phyloP scores from a whole-genome alignment of 768 basidiomycete genomes.

The Calocybe cyanea region DNA sequence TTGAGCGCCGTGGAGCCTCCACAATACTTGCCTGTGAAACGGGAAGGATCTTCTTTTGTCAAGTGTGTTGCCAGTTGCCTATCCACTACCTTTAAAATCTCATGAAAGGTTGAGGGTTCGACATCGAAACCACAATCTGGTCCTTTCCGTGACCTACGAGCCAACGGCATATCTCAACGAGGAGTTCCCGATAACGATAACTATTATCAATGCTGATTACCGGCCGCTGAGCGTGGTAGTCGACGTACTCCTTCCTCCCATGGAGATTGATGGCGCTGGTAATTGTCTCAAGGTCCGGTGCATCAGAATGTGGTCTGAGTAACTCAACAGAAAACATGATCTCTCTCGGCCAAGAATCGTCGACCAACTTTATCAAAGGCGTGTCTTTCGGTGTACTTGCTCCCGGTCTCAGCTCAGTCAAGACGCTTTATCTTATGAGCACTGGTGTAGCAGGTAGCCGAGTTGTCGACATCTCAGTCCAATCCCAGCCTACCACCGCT shows the following conservation, averaged over 20 bases:
- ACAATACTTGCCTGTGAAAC: slow-evolving; percentile 48
- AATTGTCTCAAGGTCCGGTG: slow-evolving; percentile 17
- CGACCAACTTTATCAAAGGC: slow-evolving; percentile 71
- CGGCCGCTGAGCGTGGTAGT: slow-evolving; percentile 63
- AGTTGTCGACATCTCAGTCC: slow-evolving; percentile 77
- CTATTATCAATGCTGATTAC: slow-evolving; percentile 69
- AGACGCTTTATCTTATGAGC: slow-evolving; percentile 61
- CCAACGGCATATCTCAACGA: slow-evolving; percentile 80
- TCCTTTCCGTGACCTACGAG: slow-evolving; percentile 52
- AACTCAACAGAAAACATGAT: slow-evolving; percentile 54
- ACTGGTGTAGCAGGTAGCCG: slow-evolving; percentile 66
- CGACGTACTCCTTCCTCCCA: slow-evolving; percentile 78
- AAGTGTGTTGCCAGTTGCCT: slow-evolving; percentile 33
- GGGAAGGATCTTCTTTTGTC: slow-evolving; percentile 43
- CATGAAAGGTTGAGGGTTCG: slow-evolving; percentile 43
- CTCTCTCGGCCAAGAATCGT: slow-evolving; percentile 55
- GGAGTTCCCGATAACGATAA: slow-evolving; percentile 67
- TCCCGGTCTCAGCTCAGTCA: slow-evolving; percentile 53
- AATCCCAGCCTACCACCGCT: slow-evolving; percentile 45
- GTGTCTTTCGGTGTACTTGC: slow-evolving; percentile 60
- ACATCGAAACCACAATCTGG: slow-evolving; percentile 56
- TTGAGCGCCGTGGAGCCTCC: slow-evolving; percentile 50
- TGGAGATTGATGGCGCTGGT: slow-evolving; percentile 73
- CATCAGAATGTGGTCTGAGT: not conserved
- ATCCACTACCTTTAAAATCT: slow-evolving; percentile 1